Conservation (phyloP, 176 grass and related monocot species). For the Paspalum notatum region DNA sequence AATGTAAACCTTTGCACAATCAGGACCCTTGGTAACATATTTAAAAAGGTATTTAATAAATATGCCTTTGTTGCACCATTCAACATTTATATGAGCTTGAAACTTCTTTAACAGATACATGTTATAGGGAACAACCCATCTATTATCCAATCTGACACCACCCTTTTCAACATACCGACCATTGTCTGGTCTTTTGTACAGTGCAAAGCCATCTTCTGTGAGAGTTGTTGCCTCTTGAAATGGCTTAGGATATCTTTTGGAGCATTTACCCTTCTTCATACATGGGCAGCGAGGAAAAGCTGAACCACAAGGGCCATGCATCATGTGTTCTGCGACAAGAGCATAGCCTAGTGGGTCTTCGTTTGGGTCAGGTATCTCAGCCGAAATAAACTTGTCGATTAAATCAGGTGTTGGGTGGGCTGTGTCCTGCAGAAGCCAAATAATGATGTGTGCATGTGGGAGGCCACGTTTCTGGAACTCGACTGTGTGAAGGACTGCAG, state of each 20-base stretch:
- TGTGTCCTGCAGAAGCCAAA: not conserved
- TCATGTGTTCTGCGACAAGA: not conserved
- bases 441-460: not conserved
- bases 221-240: not conserved
- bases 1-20: not conserved
- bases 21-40: not conserved
- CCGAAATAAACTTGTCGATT: not conserved
- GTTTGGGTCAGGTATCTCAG: not conserved
- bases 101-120: not conserved
- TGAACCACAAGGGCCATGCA: not conserved
- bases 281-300: not conserved
- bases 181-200: not conserved
- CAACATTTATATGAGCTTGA: not conserved
- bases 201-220: not conserved
- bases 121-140: not conserved
- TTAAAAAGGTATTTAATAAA: not conserved
- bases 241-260: not conserved
- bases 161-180: not conserved
- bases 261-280: not conserved
- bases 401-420: not conserved
- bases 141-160: not conserved
- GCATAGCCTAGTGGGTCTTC: not conserved
- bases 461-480: not conserved
- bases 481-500: not conserved
- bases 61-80: not conserved